Conservation (phyloP, 2,329 filamentous ascomycete genomes). For the Fusarium algeriense region DNA sequence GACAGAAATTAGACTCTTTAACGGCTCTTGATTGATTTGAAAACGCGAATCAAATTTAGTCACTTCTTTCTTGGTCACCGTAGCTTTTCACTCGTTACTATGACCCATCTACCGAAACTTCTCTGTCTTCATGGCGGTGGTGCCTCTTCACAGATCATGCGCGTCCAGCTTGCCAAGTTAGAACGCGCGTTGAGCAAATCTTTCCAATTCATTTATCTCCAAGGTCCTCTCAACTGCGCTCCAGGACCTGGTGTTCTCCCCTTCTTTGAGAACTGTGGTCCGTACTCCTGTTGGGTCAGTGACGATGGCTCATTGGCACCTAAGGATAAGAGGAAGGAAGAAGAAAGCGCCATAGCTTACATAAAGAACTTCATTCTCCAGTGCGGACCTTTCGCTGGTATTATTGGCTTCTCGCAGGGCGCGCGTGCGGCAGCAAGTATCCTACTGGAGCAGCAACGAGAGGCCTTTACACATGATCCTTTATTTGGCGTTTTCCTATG, state of each 20-base stretch:
- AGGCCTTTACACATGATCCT: background rate
- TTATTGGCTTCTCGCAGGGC: conserved; percentile 5
- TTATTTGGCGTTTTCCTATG: conserved; percentile 13
- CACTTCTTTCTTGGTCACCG: too few relatives aligned
- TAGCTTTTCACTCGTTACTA: background rate
- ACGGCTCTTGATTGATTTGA: too few relatives aligned
- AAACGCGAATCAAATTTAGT: too few relatives aligned
- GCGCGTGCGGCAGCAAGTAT: conserved; percentile 7
- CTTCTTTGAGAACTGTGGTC: conserved; percentile 3
- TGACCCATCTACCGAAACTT: background rate
- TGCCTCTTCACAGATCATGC: conserved; percentile 7
- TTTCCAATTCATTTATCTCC: background rate
- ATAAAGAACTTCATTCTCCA: conserved; percentile 2
- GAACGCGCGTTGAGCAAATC: background rate
- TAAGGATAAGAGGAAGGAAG: background rate
- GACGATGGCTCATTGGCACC: background rate
- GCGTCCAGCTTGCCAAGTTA: conserved; percentile 2
- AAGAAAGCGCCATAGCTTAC: background rate
- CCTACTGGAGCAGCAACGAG: background rate
- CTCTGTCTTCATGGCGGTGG: conserved; percentile 10
- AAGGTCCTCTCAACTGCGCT: background rate
- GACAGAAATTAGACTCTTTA: too few relatives aligned
- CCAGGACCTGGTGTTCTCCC: conserved; percentile 7
- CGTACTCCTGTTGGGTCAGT: conserved; percentile 15
- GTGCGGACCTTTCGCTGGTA: background rate